Evolutionary conservation across 2,329 filamentous ascomycete species (phyloP).

Genomic region (Helotiales sp.): DNA sequence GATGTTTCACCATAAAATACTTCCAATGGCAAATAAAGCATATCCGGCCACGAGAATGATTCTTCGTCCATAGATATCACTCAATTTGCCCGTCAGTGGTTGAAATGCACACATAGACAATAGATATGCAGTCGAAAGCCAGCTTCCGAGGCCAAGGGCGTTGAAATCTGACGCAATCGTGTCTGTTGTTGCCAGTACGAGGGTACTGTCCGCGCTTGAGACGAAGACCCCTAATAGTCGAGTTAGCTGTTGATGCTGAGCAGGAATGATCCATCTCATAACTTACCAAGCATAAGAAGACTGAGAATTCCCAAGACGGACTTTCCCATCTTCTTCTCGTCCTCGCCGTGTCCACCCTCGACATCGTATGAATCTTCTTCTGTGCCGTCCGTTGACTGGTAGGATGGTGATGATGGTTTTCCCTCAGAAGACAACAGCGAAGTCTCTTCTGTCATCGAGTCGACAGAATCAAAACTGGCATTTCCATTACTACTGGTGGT

Average conservation of each 20-base stretch:
- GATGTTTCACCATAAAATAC: not conserved
- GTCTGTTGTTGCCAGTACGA: not conserved
- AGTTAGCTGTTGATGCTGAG: not conserved
- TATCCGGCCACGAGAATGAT: constrained; percentile 50
- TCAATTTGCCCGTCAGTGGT: constrained; percentile 55
- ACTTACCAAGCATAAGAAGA: not conserved
- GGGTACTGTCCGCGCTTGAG: not conserved
- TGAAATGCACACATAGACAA: constrained; percentile 45
- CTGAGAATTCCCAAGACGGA: not conserved
- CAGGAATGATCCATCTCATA: too few species aligned
- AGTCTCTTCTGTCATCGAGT: not conserved
- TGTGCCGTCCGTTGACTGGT: not conserved
- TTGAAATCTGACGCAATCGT: not conserved
- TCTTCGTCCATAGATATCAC: constrained; percentile 58
- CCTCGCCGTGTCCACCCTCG: not conserved
- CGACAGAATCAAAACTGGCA: not conserved
- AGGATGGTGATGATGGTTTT: not conserved
- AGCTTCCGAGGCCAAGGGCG: not conserved
- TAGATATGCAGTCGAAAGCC: not conserved
- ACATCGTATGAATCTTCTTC: not conserved
- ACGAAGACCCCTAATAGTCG: not conserved
- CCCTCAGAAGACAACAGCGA: not conserved
- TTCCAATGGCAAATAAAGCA: constrained; percentile 47
- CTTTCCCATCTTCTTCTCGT: not conserved
- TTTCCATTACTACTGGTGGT: not conserved